Base-by-base conservation (phyloP, 2,329 filamentous ascomycete species). In the Emmonsia crescens region DNA sequence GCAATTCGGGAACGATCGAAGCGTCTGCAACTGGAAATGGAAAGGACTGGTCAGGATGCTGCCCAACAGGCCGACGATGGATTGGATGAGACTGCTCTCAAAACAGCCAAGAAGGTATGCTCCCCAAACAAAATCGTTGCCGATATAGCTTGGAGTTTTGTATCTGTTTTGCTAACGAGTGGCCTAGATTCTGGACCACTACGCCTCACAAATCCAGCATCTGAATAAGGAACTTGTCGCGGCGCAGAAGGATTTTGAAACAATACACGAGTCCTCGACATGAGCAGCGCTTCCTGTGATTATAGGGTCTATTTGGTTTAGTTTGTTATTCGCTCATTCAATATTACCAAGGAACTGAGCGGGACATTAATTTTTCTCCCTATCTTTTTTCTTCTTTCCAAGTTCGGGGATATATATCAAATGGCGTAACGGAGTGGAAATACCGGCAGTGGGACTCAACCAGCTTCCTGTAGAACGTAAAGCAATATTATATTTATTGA, bases 211-310 rank as follows among this genome's bases (percentile, higher is more conserved):
- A 66, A 76, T 81, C 60, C 74, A 80, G 66, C 83, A 86, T 72
- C 74, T 87, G 63, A 80, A 81, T 65, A 85, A 84, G 70, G 84
- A 86, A 75, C 70, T 87, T 62, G 79, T 78, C 52, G 77, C 82
- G 31, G 79, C 85, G 60, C 80, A 80, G 70, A 80, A 81, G 66
- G 84, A 87, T 64, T 85, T 82, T 62, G 78, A 79, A 36, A 81
- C 82, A 64, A 83, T 82, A 73, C 78, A 85, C 64, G 73, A 73
- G 62, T 65, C 71, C 27, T 68, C 68, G 60, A 61, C 40, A 57
- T 64, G 55, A 55, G 9, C n/a, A n/a, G n/a, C 3, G 31, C 51
- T 33, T 12, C 51, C n/a, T 38, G 51, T 27, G 68, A 61, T 71
- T 62, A 38, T 57, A 63, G 54, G 48, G n/a, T 40, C 29, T n/a